Conservation (phyloP, 805 yeast species). For the Barnettozyma pratensis region DNA sequence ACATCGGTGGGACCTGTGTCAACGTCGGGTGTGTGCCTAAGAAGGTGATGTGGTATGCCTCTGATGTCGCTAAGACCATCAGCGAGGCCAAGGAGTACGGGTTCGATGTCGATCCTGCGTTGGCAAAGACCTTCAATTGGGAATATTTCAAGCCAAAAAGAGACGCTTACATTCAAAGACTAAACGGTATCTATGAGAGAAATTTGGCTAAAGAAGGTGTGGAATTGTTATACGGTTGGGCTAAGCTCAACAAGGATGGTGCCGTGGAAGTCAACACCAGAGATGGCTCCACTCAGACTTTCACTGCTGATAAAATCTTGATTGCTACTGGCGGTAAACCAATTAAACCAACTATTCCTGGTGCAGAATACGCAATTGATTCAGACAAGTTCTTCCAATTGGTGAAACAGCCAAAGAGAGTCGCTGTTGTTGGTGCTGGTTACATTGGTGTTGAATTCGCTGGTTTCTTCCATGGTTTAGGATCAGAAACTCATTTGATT, state of each 20-base stretch:
- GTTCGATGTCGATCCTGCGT: conserved; percentile 52
- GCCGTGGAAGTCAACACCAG: conserved; percentile 71
- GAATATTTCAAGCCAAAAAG: conserved; percentile 73
- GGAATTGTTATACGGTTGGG: conserved; percentile 82
- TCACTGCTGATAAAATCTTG: conserved; percentile 64
- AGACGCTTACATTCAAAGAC: conserved; percentile 82
- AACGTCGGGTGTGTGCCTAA: conserved; percentile 99
- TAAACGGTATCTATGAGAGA: conserved; percentile 90
- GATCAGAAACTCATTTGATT: conserved; percentile 78
- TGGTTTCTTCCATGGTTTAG: conserved; percentile 88
- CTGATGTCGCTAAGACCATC: conserved; percentile 76
- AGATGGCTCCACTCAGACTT: conserved; percentile 52
- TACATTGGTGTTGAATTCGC: conserved; percentile 95
- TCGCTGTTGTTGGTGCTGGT: conserved; percentile 96
- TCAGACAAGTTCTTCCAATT: conserved; percentile 90
- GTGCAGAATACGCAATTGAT: conserved; percentile 76
- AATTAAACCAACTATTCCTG: conserved; percentile 66
- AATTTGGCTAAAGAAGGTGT: conserved; percentile 88
- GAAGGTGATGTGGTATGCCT: conserved; percentile 98
- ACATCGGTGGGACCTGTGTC: conserved; percentile 97
- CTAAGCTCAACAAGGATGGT: conserved; percentile 64
- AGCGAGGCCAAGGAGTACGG: conserved; percentile 81
- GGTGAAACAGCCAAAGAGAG: conserved; percentile 79
- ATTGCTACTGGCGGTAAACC: conserved; percentile 95
- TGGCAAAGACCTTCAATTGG: conserved; percentile 75